phyloP scores from a whole-genome alignment of 176 grass and related monocot species.

The Eremochloa ophiuroides region DNA sequence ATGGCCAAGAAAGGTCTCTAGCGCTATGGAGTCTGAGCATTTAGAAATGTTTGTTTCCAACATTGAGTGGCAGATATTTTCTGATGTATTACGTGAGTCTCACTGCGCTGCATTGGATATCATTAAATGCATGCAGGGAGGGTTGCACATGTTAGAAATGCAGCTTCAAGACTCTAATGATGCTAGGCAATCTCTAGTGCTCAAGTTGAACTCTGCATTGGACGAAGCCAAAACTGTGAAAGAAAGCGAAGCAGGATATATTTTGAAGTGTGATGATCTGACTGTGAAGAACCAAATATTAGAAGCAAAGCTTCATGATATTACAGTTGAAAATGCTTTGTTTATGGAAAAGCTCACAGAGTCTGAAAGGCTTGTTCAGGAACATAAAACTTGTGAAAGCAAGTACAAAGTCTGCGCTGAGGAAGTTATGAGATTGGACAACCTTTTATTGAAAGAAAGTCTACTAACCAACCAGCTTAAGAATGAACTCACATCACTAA shows the following conservation, averaged over 20 bases:
- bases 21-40: conserved; percentile 55
- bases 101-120: conserved; percentile 57
- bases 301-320: conserved; percentile 79
- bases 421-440: conserved; percentile 67
- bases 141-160: conserved; percentile 53
- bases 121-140: conserved; percentile 45
- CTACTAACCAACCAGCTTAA: conserved; percentile 49
- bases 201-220: conserved; percentile 48
- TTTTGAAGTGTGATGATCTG: conserved; percentile 70
- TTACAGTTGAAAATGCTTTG: conserved; percentile 52
- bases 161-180: conserved; percentile 60
- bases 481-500: conserved; percentile 42
- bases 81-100: conserved; percentile 59
- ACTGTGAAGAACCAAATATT: conserved; percentile 68
- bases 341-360: conserved; percentile 43
- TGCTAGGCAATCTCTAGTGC: conserved; percentile 43
- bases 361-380: conserved; percentile 44
- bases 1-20: conserved; percentile 21
- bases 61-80: conserved; percentile 76
- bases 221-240: conserved; percentile 60
- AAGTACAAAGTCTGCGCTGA: conserved; percentile 50
- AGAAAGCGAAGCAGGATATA: conserved; percentile 65
- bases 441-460: conserved; percentile 63
- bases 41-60: conserved; percentile 49
- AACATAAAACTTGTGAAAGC: conserved; percentile 53